phyloP scores from a whole-genome alignment of 352 stramenopile species.

The Plasmopara halstedii region DNA sequence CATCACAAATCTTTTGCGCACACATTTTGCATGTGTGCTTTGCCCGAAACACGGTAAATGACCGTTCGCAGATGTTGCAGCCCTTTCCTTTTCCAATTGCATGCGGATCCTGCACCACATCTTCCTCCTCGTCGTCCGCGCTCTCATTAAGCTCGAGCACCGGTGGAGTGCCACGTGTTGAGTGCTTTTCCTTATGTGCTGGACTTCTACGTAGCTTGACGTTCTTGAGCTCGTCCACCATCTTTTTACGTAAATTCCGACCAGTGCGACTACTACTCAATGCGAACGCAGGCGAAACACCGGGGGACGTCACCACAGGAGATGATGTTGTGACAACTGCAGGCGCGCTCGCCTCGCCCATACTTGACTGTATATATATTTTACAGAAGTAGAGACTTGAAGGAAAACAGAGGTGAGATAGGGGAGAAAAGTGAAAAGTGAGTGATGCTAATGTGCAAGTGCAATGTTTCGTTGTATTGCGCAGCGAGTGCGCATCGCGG shows the following conservation, averaged over 20 bases:
- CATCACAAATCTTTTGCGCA: conserved; percentile 62
- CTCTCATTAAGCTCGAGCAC: conserved; percentile 31
- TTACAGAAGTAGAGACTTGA: not conserved
- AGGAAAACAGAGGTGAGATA: not conserved
- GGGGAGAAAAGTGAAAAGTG: not conserved
- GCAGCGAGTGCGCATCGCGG: conserved; percentile 7
- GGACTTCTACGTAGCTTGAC: conserved; percentile 34
- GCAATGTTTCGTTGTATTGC: conserved; percentile 5
- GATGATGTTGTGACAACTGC: not conserved
- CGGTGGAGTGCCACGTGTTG: not conserved
- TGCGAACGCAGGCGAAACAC: conserved; percentile 3
- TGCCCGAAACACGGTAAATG: conserved; percentile 68
- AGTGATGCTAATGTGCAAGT: conserved; percentile 10
- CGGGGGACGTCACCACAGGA: not conserved
- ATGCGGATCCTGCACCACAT: conserved; percentile 9
- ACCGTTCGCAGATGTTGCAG: conserved; percentile 59
- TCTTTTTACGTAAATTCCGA: conserved; percentile 41
- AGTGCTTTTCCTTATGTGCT: conserved; percentile 6
- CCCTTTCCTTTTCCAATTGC: conserved; percentile 18
- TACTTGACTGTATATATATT: conserved; percentile 7
- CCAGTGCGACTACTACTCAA: conserved; percentile 10
- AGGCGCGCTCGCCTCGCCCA: conserved; percentile 25
- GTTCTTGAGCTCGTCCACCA: conserved; percentile 67
- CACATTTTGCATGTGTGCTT: conserved; percentile 81
- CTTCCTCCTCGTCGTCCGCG: conserved; percentile 16